Evolutionary conservation across 345 rosid species (phyloP), one percentile per base, ranked within the genome.

Genomic region (Gossypium ekmanianum): DNA sequence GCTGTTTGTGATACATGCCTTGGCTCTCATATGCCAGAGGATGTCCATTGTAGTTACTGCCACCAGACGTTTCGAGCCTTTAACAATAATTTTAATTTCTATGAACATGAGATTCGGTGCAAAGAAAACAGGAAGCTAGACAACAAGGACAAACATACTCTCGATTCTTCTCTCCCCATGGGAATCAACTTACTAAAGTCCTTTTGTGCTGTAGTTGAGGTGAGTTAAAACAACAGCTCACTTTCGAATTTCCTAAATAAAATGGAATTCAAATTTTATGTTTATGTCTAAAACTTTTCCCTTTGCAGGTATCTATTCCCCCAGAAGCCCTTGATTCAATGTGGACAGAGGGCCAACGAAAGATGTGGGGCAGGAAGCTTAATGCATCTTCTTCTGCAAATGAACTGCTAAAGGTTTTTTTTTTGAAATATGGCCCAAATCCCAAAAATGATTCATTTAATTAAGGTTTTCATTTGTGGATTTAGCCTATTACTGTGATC

Each of bases 151-250:
- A n/a, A 56, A 62, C 70, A 74, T 75, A 64, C 68, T 64, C 58
- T 61, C 48, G 83, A 71, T 63, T 84, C 86, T 80, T 88, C 89
- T 81, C 83, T 86, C 76, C 98, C 98, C 45, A 77, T 86, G 51
- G 95, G 95, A 79, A 80, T 92, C 77, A 87, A 85, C 79, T 87
- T 90, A 81, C 89, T 93, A 47, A 93, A 92, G 82, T 85, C 88
- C 47, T 79, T 88, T 56, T 79, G 85, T 79, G 86, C 90, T 68
- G 73, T 78, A 75, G 83, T 90, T 72, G 98, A 96, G 99, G 99
- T 96, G 62, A 76, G 76, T 20, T 57, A 41, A 56, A 56, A 14
- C 56, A 45, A 66, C n/a, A 22, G 7, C 73, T 27, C 61, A 45
- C 26, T 27, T 9, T 20, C 16, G 9, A 47, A 48, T 67, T 67